These are phyloP conservation scores for Atkinsonella hypoxylon DNA, from an alignment of 2,329 filamentous ascomycete genomes.

Conservation along the genomic window DNA sequence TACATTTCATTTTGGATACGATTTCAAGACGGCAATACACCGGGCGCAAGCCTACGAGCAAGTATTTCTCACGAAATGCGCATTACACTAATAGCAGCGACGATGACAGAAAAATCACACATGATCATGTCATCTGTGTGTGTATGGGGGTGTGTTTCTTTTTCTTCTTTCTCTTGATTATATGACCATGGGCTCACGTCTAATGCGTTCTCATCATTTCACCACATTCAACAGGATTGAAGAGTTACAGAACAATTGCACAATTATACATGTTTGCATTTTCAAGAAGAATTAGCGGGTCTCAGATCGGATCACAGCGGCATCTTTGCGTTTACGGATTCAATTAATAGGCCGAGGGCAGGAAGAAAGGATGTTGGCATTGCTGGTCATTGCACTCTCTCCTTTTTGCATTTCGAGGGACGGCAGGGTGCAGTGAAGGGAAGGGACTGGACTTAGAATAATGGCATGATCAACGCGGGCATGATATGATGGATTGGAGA, in stretches of 20 bases:
- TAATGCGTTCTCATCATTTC: not conserved
- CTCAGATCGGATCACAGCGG: not conserved
- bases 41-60: not conserved
- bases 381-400: conserved; percentile 8
- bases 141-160: too few species aligned
- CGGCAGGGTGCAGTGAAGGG: conserved; percentile 1
- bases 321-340: too few species aligned
- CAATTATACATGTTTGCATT: not conserved
- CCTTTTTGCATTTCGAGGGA: conserved; percentile 1
- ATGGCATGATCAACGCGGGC: not conserved
- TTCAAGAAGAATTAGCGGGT: not conserved
- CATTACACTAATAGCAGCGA: not conserved
- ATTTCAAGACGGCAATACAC: not conserved
- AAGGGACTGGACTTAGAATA: not conserved
- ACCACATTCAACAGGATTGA: not conserved
- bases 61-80: not conserved
- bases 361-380: conserved; percentile 2
- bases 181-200: not conserved
- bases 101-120: not conserved
- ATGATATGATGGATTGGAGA: not conserved
- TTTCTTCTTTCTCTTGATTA: not conserved
- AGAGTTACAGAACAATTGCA: not conserved
- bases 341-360: not conserved
- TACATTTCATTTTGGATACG: not conserved
- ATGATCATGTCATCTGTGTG: not conserved